phyloP scores from a whole-genome alignment of 768 basidiomycete genomes.

The Mycena filopes region DNA sequence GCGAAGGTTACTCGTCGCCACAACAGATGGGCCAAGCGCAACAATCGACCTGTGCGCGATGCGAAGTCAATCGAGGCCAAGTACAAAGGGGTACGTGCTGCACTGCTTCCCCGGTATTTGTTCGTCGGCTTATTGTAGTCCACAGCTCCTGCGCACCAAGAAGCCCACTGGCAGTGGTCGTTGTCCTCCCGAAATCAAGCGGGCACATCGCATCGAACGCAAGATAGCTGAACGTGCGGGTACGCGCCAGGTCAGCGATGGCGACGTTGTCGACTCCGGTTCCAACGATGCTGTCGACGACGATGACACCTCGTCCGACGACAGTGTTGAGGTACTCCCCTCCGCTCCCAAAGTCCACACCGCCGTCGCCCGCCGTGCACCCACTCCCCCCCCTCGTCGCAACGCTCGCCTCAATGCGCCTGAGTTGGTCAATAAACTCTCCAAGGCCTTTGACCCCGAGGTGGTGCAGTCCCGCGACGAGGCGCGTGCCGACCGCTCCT shows the following conservation, averaged over 20 bases:
- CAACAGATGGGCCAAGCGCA: not conserved
- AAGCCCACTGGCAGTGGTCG: conserved; percentile 41
- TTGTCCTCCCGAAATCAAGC: conserved; percentile 35
- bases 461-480: conserved; percentile 37
- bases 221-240: conserved; percentile 39
- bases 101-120: not conserved
- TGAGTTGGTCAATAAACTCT: conserved; percentile 36
- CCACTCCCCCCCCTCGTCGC: not conserved
- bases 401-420: not conserved
- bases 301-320: not conserved
- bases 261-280: too few species aligned
- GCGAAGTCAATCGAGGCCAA: not conserved
- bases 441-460: conserved; percentile 39
- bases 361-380: conserved; percentile 1
- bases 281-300: too few species aligned
- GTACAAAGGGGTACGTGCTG: not conserved
- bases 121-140: not conserved
- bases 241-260: conserved; percentile 36
- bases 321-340: conserved; percentile 17
- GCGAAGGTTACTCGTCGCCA: not conserved
- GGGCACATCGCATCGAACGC: conserved; percentile 39
- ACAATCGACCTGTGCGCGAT: not conserved
- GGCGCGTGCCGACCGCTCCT: conserved; percentile 32
- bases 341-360: conserved; percentile 26
- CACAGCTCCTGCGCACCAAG: not conserved